These are phyloP conservation scores for Martensiomyces pterosporus DNA, from an alignment of 192 early-diverging fungal genomes.

Conservation along the genomic window DNA sequence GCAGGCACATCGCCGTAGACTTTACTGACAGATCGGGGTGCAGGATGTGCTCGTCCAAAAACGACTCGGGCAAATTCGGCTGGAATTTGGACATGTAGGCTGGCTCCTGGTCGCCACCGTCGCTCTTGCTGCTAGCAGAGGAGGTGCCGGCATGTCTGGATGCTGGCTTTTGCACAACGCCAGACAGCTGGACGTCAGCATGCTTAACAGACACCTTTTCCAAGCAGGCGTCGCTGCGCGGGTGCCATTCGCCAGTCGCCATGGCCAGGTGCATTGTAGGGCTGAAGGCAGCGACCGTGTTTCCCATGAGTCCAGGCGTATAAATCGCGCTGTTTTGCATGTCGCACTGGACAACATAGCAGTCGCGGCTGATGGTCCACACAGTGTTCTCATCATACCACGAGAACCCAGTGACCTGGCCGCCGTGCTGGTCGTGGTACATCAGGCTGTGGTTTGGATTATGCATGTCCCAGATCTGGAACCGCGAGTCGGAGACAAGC, in stretches of 20 bases:
- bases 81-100: slow-evolving; percentile 12
- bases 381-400: slow-evolving; percentile 46
- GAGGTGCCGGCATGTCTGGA: too few species aligned
- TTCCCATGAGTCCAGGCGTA: slow-evolving; percentile 25
- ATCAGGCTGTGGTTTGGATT: slow-evolving; percentile 44
- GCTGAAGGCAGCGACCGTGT: slow-evolving; percentile 29
- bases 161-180: background rate
- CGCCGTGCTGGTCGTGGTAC: slow-evolving; percentile 39
- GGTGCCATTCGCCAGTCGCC: slow-evolving; percentile 13
- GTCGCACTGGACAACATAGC: slow-evolving; percentile 36
- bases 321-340: slow-evolving; percentile 31
- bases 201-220: too few species aligned
- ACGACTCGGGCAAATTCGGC: slow-evolving; percentile 29
- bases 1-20: slow-evolving; percentile 14
- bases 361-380: slow-evolving; percentile 29
- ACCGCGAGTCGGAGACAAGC: slow-evolving; percentile 13
- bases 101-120: background rate
- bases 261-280: slow-evolving; percentile 20
- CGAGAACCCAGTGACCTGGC: slow-evolving; percentile 25
- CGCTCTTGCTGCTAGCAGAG: too few species aligned
- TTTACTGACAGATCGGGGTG: slow-evolving; percentile 13
- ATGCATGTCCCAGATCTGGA: slow-evolving; percentile 51
- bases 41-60: slow-evolving; percentile 37
- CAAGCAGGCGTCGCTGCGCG: background rate
- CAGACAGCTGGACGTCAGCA: background rate